phyloP scores from a whole-genome alignment of 2,329 filamentous ascomycete genomes.

The Aureobasidium mangrovei region DNA sequence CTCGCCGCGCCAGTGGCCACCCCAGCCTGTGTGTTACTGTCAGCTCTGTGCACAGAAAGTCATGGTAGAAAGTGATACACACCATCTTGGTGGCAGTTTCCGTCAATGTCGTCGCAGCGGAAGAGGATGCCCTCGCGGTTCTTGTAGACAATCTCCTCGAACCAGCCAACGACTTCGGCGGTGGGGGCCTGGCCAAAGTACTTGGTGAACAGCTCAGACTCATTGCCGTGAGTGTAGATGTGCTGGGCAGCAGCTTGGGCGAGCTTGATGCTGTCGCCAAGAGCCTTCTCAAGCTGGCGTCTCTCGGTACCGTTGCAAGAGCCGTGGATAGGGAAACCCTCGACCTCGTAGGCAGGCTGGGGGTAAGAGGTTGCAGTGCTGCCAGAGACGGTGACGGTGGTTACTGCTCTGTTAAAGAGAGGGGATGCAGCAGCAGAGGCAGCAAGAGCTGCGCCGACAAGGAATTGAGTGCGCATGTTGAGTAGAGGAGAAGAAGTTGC shows the following conservation, averaged over 20 bases:
- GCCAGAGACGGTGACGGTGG: slow-evolving; percentile 5
- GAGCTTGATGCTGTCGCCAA: slow-evolving; percentile 51
- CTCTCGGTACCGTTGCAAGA: slow-evolving; percentile 58
- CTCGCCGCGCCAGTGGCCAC: slow-evolving; percentile 57
- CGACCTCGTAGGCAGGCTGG: neutral
- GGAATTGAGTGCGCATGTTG: neutral
- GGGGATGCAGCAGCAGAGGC: neutral
- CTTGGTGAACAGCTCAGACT: slow-evolving; percentile 52
- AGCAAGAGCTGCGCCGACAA: neutral
- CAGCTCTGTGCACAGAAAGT: neutral
- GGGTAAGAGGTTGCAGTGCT: slow-evolving; percentile 4
- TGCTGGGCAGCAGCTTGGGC: slow-evolving; percentile 56
- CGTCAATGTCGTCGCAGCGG: slow-evolving; percentile 60
- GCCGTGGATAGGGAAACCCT: slow-evolving; percentile 44
- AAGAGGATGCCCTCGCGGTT: slow-evolving; percentile 52
- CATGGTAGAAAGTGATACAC: neutral
- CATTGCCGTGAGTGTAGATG: slow-evolving; percentile 48
- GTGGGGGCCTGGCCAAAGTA: slow-evolving; percentile 57
- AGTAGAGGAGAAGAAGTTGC: neutral
- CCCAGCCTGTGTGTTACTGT: slow-evolving; percentile 43
- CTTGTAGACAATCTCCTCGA: slow-evolving; percentile 49
- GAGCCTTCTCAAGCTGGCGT: slow-evolving; percentile 45
- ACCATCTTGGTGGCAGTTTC: slow-evolving; percentile 43
- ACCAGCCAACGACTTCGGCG: slow-evolving; percentile 53
- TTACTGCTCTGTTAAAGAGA: neutral